Evolutionary conservation across 2,329 filamentous ascomycete species (phyloP).

Genomic region (Diaporthe caulivora): DNA sequence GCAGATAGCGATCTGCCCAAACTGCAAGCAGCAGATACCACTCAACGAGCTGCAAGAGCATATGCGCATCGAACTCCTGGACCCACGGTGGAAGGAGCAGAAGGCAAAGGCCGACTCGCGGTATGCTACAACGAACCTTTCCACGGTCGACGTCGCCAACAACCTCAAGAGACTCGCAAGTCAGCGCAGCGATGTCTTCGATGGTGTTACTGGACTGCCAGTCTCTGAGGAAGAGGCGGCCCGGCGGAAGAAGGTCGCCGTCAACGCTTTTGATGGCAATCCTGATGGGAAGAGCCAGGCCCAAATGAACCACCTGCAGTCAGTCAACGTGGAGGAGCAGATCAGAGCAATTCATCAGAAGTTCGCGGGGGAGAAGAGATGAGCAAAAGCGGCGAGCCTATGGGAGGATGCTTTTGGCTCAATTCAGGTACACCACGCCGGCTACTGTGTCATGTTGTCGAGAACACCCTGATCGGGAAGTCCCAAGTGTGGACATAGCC

Average conservation of each 20-base stretch:
- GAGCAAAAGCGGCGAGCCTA: background rate
- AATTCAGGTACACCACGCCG: conserved; percentile 3
- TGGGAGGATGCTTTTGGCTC: background rate
- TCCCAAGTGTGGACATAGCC: background rate
- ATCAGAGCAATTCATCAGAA: conserved; percentile 74
- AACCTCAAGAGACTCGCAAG: conserved; percentile 96
- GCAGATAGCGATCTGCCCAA: conserved; percentile 85
- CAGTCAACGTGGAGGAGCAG: conserved; percentile 87
- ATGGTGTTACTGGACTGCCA: conserved; percentile 75
- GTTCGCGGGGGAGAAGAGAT: conserved; percentile 57
- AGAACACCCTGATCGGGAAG: background rate
- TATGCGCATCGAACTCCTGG: conserved; percentile 93
- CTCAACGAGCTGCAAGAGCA: conserved; percentile 90
- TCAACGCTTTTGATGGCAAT: conserved; percentile 73
- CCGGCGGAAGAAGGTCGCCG: conserved; percentile 80
- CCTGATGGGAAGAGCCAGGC: conserved; percentile 68
- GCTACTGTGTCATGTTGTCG: background rate
- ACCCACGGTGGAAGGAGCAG: conserved; percentile 96
- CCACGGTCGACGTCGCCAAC: conserved; percentile 87
- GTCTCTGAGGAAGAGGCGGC: conserved; percentile 80
- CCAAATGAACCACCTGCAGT: conserved; percentile 71
- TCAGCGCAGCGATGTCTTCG: conserved; percentile 89
- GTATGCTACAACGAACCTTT: conserved; percentile 86
- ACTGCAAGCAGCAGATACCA: conserved; percentile 91
- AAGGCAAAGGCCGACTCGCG: conserved; percentile 89